phyloP scores from a whole-genome alignment of 2,329 filamentous ascomycete species.

The Ilyonectria mors-panacis region DNA sequence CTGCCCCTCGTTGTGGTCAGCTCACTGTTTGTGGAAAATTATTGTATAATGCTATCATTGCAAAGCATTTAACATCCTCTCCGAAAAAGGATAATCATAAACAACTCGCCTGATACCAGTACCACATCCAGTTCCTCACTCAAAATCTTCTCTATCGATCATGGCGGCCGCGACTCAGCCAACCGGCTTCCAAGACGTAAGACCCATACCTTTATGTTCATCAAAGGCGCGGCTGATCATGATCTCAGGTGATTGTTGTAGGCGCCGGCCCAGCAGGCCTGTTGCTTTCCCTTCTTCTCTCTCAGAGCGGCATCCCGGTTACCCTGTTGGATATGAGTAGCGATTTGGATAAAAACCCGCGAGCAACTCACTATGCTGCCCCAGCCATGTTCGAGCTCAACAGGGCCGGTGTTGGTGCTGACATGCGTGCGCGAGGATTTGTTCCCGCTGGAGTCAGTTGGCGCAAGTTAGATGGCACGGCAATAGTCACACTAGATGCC shows the following conservation, averaged over 20 bases:
- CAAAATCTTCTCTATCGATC: too few species aligned
- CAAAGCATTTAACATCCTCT: too few species aligned
- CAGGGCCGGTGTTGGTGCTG: background rate
- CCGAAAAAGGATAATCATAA: too few species aligned
- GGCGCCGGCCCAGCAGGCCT: conserved; percentile 3
- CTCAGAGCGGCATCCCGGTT: background rate
- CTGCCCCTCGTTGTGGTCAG: too few species aligned
- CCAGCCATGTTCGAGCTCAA: conserved; percentile 5
- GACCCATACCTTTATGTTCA: background rate
- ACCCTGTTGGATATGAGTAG: background rate
- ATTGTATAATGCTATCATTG: too few species aligned
- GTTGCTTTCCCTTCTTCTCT: conserved; percentile 1
- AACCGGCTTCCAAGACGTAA: background rate
- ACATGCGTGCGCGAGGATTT: background rate
- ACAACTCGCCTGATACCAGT: too few species aligned
- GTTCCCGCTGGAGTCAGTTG: background rate
- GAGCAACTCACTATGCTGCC: conserved; percentile 5
- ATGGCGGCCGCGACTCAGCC: background rate
- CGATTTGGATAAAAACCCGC: conserved; percentile 1
- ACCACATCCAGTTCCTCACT: too few species aligned
- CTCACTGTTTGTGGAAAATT: too few species aligned
- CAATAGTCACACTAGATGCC: background rate
- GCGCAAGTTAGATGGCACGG: conserved; percentile 7
- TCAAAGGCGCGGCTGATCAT: background rate
- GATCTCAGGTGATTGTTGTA: background rate